These are phyloP conservation scores for Podospora tetraspora DNA, from an alignment of 495 filamentous ascomycete species.

Conservation along the genomic window DNA sequence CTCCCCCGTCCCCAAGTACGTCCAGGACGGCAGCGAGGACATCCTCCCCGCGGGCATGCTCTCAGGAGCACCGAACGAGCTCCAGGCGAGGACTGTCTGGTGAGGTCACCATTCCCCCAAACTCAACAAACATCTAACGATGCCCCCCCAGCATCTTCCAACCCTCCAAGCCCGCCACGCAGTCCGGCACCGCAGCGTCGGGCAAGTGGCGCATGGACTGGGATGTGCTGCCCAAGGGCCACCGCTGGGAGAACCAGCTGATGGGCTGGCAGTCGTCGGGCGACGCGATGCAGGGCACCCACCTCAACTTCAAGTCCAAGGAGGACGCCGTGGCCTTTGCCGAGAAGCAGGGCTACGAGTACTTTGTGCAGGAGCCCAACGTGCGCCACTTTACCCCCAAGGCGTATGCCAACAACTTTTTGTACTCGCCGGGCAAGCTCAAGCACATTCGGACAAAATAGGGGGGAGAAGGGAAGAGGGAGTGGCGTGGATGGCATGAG, in stretches of 20 bases:
- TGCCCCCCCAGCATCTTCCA: constrained; percentile 66
- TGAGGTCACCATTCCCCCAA: constrained; percentile 36
- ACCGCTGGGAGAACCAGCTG: constrained; percentile 96
- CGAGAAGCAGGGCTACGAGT: constrained; percentile 98
- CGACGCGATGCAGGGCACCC: constrained; percentile 87
- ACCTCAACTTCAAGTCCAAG: constrained; percentile 84
- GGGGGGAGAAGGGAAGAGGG: constrained; percentile 4
- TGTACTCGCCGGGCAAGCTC: constrained; percentile 75
- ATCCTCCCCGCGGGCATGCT: constrained; percentile 74
- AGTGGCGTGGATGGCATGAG: neutral
- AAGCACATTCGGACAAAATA: constrained; percentile 94
- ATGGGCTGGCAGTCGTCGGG: constrained; percentile 98
- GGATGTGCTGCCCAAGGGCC: constrained; percentile 79
- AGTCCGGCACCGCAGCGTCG: constrained; percentile 78
- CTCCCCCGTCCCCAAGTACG: constrained; percentile 79
- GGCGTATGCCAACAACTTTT: constrained; percentile 94
- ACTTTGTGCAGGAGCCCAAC: constrained; percentile 97
- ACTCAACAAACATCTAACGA: neutral
- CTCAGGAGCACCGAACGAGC: constrained; percentile 87
- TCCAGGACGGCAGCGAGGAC: constrained; percentile 85
- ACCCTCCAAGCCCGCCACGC: constrained; percentile 84
- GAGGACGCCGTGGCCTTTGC: constrained; percentile 94
- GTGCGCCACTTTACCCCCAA: constrained; percentile 79
- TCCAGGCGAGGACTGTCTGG: constrained; percentile 91
- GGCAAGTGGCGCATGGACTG: constrained; percentile 98